Conservation (phyloP, 495 filamentous ascomycete species). For the Letharia columbiana region DNA sequence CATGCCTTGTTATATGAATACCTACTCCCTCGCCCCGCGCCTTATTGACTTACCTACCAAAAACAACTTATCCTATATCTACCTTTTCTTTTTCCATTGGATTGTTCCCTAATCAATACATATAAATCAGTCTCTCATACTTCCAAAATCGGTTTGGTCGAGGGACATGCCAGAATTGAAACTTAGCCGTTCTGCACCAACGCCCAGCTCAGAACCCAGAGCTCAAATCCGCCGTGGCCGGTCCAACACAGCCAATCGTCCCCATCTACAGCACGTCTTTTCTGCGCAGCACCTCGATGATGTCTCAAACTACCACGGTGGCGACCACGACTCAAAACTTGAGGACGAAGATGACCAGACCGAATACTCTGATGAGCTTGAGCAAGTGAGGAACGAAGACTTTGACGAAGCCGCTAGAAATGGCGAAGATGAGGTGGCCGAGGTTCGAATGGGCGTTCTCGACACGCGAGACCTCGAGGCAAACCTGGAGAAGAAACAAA, state of each 20-base stretch:
- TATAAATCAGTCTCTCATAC: neutral
- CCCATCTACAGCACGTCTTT: slow-evolving; percentile 25
- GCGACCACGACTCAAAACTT: slow-evolving; percentile 3
- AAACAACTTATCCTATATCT: neutral
- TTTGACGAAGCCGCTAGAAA: slow-evolving; percentile 17
- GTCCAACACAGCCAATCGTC: neutral
- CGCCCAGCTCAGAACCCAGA: neutral
- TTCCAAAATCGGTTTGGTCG: neutral
- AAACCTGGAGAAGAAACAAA: slow-evolving; percentile 21
- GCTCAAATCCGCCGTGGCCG: neutral
- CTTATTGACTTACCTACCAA: neutral
- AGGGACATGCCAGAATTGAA: slow-evolving; percentile 2
- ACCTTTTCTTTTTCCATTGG: neutral
- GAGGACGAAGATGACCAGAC: neutral
- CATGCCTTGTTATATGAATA: neutral
- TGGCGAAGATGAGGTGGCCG: slow-evolving; percentile 23
- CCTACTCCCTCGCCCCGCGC: neutral
- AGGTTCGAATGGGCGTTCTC: slow-evolving; percentile 26
- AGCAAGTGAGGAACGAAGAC: slow-evolving; percentile 19
- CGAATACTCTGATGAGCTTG: slow-evolving; percentile 12
- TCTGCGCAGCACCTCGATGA: slow-evolving; percentile 35
- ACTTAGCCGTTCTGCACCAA: slow-evolving; percentile 7
- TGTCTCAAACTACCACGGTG: slow-evolving; percentile 32
- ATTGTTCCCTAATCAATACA: neutral
- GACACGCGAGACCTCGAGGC: slow-evolving; percentile 30